A percentile compares a stretch with the other conserved stretches of the same genome.
Evolutionary conservation across 495 filamentous ascomycete genomes (phyloP).

Genomic region (Penicillium pulvis): DNA sequence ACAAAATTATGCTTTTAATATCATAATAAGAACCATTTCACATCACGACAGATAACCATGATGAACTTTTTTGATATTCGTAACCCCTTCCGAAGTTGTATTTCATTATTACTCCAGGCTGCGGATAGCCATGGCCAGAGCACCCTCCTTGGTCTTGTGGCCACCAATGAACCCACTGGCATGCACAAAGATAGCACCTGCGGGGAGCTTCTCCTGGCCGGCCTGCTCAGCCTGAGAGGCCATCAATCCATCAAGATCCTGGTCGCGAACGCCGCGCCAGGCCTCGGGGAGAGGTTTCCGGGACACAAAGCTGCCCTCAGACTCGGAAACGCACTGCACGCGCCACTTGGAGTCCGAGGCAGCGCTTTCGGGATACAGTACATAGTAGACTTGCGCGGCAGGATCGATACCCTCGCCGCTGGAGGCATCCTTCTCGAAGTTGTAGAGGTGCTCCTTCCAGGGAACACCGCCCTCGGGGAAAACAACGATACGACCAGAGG

Average conservation of each 20-base stretch:
- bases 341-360: constrained; percentile 79
- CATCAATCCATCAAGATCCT: constrained; percentile 71
- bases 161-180: constrained; percentile 96
- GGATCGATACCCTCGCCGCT: constrained; percentile 32
- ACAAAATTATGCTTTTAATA: not conserved
- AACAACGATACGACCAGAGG: constrained; percentile 77
- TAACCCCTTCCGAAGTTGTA: constrained; percentile 4
- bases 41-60: not conserved
- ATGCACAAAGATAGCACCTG: constrained; percentile 88
- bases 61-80: constrained; percentile 25
- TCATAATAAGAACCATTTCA: not conserved
- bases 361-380: constrained; percentile 85
- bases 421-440: constrained; percentile 67
- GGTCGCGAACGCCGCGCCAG: constrained; percentile 89
- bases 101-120: constrained; percentile 56
- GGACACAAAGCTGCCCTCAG: constrained; percentile 82
- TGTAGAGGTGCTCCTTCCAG: constrained; percentile 96
- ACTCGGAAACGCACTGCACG: constrained; percentile 81
- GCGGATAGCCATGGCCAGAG: constrained; percentile 79
- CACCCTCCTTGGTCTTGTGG: constrained; percentile 89
- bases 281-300: constrained; percentile 85
- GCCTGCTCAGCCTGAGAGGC: constrained; percentile 59
- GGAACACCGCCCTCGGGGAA: constrained; percentile 74
- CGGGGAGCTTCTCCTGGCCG: constrained; percentile 41
- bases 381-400: constrained; percentile 66